A percentile compares a stretch with the other conserved stretches of the same genome.
Evolutionary conservation across 352 stramenopile genomes (phyloP).

Genomic region (Phytophthora pluvialis): DNA sequence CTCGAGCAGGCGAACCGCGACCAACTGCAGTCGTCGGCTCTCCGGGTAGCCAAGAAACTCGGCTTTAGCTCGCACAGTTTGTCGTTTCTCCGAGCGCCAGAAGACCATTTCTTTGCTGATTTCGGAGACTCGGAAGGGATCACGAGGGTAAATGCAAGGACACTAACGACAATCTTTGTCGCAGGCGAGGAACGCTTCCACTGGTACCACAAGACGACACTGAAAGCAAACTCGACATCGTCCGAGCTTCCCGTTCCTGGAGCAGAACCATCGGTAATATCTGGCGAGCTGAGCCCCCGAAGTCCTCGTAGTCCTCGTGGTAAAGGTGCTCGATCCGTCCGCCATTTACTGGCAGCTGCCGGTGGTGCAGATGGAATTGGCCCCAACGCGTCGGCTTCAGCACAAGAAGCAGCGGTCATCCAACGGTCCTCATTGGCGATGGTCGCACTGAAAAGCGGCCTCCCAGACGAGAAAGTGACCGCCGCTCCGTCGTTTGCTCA

Average conservation of each 20-base stretch:
- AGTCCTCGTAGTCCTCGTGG: slow-evolving; percentile 14
- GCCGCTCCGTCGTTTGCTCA: slow-evolving; percentile 39
- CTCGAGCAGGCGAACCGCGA: slow-evolving; percentile 17
- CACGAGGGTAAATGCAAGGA: slow-evolving; percentile 34
- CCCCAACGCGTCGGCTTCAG: background rate
- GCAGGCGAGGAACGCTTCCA: slow-evolving; percentile 67
- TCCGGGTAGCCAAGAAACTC: slow-evolving; percentile 43
- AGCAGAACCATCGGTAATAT: background rate
- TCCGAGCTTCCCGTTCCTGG: slow-evolving; percentile 4
- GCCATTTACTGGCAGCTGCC: slow-evolving; percentile 5
- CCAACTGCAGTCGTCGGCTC: slow-evolving; percentile 27
- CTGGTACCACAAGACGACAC: slow-evolving; percentile 55
- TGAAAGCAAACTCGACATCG: slow-evolving; percentile 31
- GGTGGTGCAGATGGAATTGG: background rate
- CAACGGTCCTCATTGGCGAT: slow-evolving; percentile 37
- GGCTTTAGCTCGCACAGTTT: slow-evolving; percentile 41
- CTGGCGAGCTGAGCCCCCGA: slow-evolving; percentile 2
- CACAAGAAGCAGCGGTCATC: slow-evolving; percentile 16
- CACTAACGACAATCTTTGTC: slow-evolving; percentile 48
- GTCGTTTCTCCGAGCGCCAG: slow-evolving; percentile 27
- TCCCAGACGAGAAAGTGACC: slow-evolving; percentile 40
- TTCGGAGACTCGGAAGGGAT: slow-evolving; percentile 53
- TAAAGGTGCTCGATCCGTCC: slow-evolving; percentile 19
- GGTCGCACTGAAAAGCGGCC: slow-evolving; percentile 30
- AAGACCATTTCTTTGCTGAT: slow-evolving; percentile 51